Evolutionary conservation across 2,329 filamentous ascomycete species (phyloP).

Genomic region (Didymella exigua): DNA sequence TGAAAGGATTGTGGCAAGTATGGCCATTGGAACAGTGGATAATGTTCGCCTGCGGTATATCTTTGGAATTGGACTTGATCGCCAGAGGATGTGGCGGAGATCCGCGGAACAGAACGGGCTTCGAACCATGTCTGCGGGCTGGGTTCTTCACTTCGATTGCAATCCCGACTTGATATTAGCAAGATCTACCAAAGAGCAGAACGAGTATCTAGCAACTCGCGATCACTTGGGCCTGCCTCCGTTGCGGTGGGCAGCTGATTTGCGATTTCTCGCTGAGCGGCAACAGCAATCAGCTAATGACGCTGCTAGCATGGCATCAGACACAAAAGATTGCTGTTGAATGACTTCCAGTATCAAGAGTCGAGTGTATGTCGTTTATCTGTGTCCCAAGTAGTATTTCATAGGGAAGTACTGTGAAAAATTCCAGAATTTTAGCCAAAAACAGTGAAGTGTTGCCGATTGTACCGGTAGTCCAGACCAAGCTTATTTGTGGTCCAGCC

Average conservation of each 20-base stretch:
- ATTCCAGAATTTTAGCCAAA: no score
- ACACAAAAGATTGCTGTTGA: neutral
- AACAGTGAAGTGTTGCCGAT: no score
- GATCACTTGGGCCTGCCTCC: neutral
- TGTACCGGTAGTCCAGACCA: no score
- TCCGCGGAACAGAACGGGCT: neutral
- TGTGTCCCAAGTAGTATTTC: neutral
- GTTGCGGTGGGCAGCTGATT: constrained; percentile 3
- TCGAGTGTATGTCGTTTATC: no score
- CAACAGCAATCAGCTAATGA: neutral
- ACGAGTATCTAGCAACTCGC: constrained; percentile 1
- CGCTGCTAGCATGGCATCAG: neutral
- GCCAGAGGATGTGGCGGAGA: neutral
- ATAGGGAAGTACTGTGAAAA: no score
- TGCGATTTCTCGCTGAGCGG: neutral
- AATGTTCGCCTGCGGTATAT: neutral
- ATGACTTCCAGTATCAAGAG: no score
- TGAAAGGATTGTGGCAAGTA: neutral
- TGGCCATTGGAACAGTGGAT: neutral
- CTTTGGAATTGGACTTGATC: neutral
- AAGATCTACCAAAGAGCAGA: neutral
- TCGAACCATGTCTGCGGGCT: neutral
- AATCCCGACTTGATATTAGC: constrained; percentile 1
- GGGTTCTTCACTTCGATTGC: constrained; percentile 3
- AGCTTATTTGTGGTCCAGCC: no score